A percentile compares a stretch with the other conserved stretches of the same genome.
Evolutionary conservation across 177 flowering plant genomes (phyloP).

Genomic region (Vitis hybrid): DNA sequence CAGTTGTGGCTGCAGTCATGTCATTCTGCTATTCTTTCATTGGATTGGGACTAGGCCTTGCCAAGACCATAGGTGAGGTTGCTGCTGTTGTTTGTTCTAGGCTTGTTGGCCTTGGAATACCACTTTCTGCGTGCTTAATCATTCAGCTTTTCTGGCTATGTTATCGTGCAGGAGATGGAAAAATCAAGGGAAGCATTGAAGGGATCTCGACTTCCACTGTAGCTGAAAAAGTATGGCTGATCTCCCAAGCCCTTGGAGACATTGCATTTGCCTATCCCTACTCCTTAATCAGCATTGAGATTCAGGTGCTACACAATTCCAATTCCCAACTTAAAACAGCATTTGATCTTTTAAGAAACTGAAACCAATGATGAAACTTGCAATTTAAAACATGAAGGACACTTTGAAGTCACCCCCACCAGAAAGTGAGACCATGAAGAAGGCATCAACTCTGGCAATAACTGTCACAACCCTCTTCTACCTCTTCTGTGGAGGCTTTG

Average conservation of each 20-base stretch:
- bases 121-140: no score
- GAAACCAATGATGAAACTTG: no score
- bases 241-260: slow-evolving; percentile 38
- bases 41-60: slow-evolving; percentile 28
- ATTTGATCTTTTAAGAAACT: no score
- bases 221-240: slow-evolving; percentile 15
- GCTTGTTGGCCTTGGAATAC: no score
- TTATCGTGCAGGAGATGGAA: slow-evolving; percentile 16
- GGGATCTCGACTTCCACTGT: slow-evolving; percentile 21
- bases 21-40: slow-evolving; percentile 30
- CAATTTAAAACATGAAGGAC: slow-evolving; percentile 28
- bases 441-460: slow-evolving; percentile 27
- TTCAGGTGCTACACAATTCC: slow-evolving; percentile 24
- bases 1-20: slow-evolving; percentile 26
- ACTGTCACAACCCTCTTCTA: slow-evolving; percentile 43
- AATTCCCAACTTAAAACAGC: no score
- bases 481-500: slow-evolving; percentile 52
- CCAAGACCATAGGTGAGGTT: slow-evolving; percentile 24
- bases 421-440: slow-evolving; percentile 46
- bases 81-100: neutral
- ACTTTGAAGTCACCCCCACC: slow-evolving; percentile 49
- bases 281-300: slow-evolving; percentile 27
- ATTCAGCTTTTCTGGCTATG: no score
- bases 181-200: slow-evolving; percentile 25
- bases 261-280: slow-evolving; percentile 43